These are phyloP conservation scores for Calonectria multiphialidica DNA, from an alignment of 2,329 filamentous ascomycete genomes.

Conservation along the genomic window DNA sequence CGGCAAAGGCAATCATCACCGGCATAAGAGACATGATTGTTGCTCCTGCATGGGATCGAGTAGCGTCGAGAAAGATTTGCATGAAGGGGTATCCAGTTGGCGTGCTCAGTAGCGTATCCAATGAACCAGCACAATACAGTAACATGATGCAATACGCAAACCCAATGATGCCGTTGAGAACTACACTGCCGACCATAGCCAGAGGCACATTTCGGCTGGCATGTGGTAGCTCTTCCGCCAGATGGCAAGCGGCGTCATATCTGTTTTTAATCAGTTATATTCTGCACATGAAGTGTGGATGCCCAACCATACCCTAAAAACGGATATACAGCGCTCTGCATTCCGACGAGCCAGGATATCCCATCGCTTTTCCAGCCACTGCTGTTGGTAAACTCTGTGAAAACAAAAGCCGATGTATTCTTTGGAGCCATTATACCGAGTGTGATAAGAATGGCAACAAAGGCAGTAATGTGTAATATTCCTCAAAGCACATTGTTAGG, in stretches of 20 bases:
- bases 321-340: conserved; percentile 47
- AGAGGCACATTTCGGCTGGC: conserved; percentile 47
- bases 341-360: conserved; percentile 47
- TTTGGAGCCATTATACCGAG: conserved; percentile 47
- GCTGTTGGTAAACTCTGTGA: conserved; percentile 44
- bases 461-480: conserved; percentile 40
- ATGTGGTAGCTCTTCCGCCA: conserved; percentile 49
- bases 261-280: conserved; percentile 27
- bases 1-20: conserved; percentile 40
- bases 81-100: conserved; percentile 57
- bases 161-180: conserved; percentile 59
- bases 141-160: conserved; percentile 55
- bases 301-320: conserved; percentile 44
- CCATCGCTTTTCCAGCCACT: conserved; percentile 47
- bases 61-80: conserved; percentile 51
- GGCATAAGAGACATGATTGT: conserved; percentile 43
- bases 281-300: no score
- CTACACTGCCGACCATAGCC: conserved; percentile 48
- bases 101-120: conserved; percentile 52
- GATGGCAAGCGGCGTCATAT: conserved; percentile 48
- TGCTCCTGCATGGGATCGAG: conserved; percentile 36
- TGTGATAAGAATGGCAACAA: conserved; percentile 41
- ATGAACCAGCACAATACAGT: conserved; percentile 54
- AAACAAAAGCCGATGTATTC: conserved; percentile 45
- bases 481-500: conserved; percentile 26